Evolutionary conservation across 2,329 filamentous ascomycete species (phyloP).

Genomic region (Metarhizium album): DNA sequence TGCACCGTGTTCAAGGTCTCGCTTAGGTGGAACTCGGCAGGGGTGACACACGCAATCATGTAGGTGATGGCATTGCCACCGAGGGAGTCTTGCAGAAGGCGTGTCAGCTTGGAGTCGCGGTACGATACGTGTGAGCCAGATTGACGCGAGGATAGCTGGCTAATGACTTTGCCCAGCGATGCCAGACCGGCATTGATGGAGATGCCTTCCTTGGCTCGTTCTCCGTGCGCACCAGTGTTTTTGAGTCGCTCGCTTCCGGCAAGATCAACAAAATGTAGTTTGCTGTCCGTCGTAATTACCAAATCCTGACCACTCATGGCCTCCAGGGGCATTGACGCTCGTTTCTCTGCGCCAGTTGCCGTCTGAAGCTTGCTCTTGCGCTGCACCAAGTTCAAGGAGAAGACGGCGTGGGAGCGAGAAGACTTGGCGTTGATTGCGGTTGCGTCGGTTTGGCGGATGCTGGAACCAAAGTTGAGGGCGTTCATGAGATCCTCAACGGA

Average conservation of each 20-base stretch:
- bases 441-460: slow-evolving; percentile 90
- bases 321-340: slow-evolving; percentile 78
- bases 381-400: slow-evolving; percentile 87
- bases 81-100: slow-evolving; percentile 88
- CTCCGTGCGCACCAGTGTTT: slow-evolving; percentile 91
- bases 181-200: slow-evolving; percentile 96
- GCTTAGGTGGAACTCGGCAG: slow-evolving; percentile 91
- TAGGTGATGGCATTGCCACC: slow-evolving; percentile 97
- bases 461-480: slow-evolving; percentile 83
- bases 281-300: slow-evolving; percentile 85
- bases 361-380: slow-evolving; percentile 52
- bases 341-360: slow-evolving; percentile 59
- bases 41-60: slow-evolving; percentile 98
- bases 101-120: slow-evolving; percentile 92
- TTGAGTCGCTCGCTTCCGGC: slow-evolving; percentile 94
- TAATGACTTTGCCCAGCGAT: slow-evolving; percentile 94
- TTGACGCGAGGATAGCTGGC: slow-evolving; percentile 85
- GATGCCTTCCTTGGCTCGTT: slow-evolving; percentile 90
- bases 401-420: slow-evolving; percentile 93
- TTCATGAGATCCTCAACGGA: slow-evolving; percentile 85
- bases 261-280: slow-evolving; percentile 95
- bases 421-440: slow-evolving; percentile 97
- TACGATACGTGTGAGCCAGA: slow-evolving; percentile 90
- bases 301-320: slow-evolving; percentile 56
- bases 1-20: slow-evolving; percentile 96